Evolutionary conservation across 176 grass and related monocot genomes (phyloP), one percentile per base, ranked within the genome.

Genomic region (Aegilops tauschii): DNA sequence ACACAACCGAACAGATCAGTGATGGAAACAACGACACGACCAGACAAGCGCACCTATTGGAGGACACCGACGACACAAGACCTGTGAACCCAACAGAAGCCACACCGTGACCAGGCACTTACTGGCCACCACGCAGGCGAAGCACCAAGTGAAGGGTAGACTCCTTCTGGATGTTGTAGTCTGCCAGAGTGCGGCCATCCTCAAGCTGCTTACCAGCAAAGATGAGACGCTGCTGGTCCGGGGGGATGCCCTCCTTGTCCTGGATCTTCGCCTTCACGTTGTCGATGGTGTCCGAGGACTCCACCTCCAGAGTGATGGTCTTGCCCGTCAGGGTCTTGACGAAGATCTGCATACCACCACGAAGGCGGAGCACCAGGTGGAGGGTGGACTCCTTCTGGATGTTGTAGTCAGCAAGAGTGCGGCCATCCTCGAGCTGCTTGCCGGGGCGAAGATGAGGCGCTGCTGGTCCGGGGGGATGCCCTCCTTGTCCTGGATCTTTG

Each of bases 121-220:
- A 70, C 68, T 70, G 34, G 0, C 89, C 89, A 69, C 92, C 92
- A 63, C 89, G 72, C 8, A 93, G 91, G n/a, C 91, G 85, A 8
- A 96, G 94, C 49, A 96, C 94, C 16, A 95, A 63, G 50, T 95
- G 90, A 0, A 96, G 85, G 18, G 94, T 93, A 9, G 89, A 96
- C 79, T 96, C 94, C 90, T 97, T 97, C 82, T 97, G 94, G 69
- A 94, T 97, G 85, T 92, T 97, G 83, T 97, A 97, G 84, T 97
- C 92, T 1, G 92, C 94, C 1, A 97, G 83, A 10, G 94, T 97
- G 44, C 92, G 79, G 23, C 94, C 94, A 49, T 97, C 94, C 82
- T 97, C 92, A 0, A 92, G 92, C 92, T 97, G 94, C 92, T 96
- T 96, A 3, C 91, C 94, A 0, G 94, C 94, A 0, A 96, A 96